A percentile compares a stretch with the other conserved stretches of the same genome.
Evolutionary conservation across 225 moss, liverwort and hornwort species (phyloP).

Genomic region (Takakia lepidozioides): DNA sequence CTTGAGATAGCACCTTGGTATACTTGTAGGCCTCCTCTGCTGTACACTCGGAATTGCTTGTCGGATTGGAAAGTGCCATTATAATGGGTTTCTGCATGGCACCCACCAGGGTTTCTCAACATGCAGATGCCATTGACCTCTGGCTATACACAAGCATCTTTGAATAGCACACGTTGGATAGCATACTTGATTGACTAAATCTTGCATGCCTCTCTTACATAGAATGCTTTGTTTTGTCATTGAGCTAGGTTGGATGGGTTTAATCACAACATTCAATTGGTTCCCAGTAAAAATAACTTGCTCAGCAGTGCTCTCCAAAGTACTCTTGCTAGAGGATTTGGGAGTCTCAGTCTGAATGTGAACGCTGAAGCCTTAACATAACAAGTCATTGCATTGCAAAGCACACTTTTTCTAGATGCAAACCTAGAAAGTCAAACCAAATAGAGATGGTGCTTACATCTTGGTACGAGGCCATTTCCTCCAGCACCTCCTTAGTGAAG

Average conservation of each 20-base stretch:
- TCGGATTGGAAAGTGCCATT: constrained; percentile 91
- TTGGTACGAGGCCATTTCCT: constrained; percentile 58
- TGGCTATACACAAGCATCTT: too few species aligned
- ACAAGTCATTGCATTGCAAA: too few species aligned
- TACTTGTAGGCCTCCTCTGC: constrained; percentile 86
- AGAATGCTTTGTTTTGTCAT: neutral
- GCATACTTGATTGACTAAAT: too few species aligned
- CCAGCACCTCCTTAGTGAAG: constrained; percentile 81
- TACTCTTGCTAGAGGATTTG: neutral
- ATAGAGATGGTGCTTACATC: constrained; percentile 25
- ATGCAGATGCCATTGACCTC: too few species aligned
- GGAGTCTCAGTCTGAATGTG: neutral
- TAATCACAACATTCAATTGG: too few species aligned
- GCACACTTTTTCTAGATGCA: neutral
- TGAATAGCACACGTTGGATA: too few species aligned
- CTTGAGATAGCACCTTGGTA: constrained; percentile 66
- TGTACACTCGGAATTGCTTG: constrained; percentile 83
- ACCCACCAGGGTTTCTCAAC: too few species aligned
- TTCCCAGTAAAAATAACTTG: too few species aligned
- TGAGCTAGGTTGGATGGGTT: neutral
- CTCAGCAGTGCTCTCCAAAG: neutral
- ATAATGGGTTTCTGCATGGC: constrained; percentile 72
- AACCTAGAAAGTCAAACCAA: neutral
- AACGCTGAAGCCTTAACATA: too few species aligned
- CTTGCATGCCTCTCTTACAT: too few species aligned